phyloP scores from a whole-genome alignment of 495 filamentous ascomycete species.

The Podospora didyma region DNA sequence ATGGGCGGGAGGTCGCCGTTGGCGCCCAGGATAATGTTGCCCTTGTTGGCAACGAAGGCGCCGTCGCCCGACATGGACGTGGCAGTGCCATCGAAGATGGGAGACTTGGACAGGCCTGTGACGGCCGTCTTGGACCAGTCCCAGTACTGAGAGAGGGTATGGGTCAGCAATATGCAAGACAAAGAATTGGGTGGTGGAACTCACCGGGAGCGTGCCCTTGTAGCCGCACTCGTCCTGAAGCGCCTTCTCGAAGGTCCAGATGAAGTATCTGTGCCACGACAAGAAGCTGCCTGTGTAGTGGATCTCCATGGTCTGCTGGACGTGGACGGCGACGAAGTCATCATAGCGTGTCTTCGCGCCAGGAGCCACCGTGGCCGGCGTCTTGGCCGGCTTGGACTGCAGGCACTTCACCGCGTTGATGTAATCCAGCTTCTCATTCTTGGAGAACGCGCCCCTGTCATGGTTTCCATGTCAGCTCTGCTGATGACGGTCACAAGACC shows the following conservation, averaged over 20 bases:
- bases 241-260: slow-evolving; percentile 55
- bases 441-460: slow-evolving; percentile 37
- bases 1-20: slow-evolving; percentile 43
- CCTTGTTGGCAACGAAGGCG: slow-evolving; percentile 7
- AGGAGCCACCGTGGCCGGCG: slow-evolving; percentile 20
- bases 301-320: slow-evolving; percentile 56
- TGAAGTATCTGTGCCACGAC: slow-evolving; percentile 64
- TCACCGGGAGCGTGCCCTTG: slow-evolving; percentile 42
- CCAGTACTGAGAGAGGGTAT: too few relatives aligned
- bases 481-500: too few relatives aligned
- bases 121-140: slow-evolving; percentile 50
- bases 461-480: too few relatives aligned
- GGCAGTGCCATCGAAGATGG: slow-evolving; percentile 56
- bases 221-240: slow-evolving; percentile 64
- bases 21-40: slow-evolving; percentile 5
- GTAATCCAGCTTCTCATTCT: slow-evolving; percentile 47
- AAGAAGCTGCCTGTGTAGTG: slow-evolving; percentile 62
- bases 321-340: slow-evolving; percentile 64
- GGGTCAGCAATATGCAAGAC: too few relatives aligned
- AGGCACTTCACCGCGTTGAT: slow-evolving; percentile 62
- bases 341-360: slow-evolving; percentile 43
- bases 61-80: slow-evolving; percentile 62
- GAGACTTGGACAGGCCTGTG: slow-evolving; percentile 30
- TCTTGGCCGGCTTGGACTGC: slow-evolving; percentile 39
- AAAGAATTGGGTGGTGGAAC: slow-evolving; percentile 20